These are phyloP conservation scores for Apiosordaria backusii DNA, from an alignment of 495 filamentous ascomycete species.

Conservation along the genomic window DNA sequence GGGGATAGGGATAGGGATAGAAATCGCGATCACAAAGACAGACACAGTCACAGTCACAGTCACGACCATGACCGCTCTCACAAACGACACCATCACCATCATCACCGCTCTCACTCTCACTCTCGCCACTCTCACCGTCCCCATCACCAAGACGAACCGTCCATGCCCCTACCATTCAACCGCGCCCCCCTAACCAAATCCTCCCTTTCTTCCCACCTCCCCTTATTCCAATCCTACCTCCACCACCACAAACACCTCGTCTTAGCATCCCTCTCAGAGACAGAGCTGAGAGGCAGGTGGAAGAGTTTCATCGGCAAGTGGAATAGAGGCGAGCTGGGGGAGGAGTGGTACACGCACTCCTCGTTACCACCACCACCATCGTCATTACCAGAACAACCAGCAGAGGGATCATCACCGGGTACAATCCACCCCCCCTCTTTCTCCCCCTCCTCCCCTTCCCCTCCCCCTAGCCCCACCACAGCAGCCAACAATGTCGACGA, in stretches of 20 bases:
- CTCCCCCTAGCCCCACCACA: background rate
- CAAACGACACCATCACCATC: conserved; percentile 22
- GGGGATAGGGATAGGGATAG: conserved; percentile 2
- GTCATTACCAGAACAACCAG: background rate
- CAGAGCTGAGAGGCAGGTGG: conserved; percentile 79
- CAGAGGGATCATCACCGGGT: background rate
- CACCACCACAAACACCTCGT: conserved; percentile 79
- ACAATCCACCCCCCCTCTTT: background rate
- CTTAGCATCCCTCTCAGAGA: conserved; percentile 60
- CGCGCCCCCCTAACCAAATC: conserved; percentile 39
- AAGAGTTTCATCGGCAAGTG: conserved; percentile 91
- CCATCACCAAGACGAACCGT: conserved; percentile 28
- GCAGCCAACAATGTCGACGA: conserved; percentile 44
- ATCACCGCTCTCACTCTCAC: background rate
- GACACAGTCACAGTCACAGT: conserved; percentile 3
- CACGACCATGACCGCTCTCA: too few species aligned
- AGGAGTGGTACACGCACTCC: conserved; percentile 86
- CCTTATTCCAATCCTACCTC: conserved; percentile 81
- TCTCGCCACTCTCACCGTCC: conserved; percentile 12
- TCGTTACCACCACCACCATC: background rate
- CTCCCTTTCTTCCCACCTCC: conserved; percentile 59
- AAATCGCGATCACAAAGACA: conserved; percentile 7
- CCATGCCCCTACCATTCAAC: conserved; percentile 39
- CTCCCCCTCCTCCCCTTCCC: background rate
- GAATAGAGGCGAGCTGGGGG: conserved; percentile 89